Evolutionary conservation across 1,139 yeast species (phyloP), one percentile per base, ranked within the genome.

Genomic region (Nakaseomyces kungkrabaensis): DNA sequence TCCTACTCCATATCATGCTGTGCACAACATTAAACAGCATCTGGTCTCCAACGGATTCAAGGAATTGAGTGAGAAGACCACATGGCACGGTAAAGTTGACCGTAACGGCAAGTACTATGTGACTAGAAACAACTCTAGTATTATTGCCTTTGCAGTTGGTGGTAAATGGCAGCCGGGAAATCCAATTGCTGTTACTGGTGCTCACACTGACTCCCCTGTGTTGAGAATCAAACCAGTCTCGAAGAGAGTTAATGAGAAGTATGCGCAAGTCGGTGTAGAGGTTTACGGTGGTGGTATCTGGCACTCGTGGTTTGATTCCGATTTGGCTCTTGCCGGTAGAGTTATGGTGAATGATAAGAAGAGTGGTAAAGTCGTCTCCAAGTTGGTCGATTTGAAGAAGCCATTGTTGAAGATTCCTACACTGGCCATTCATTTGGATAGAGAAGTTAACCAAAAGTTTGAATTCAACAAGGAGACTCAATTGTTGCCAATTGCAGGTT

Each of bases 1-100:
- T 0, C 97, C 97, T 31, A 85, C 97, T 0, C 97, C 98, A 0
- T 92, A 89, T 67, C 98, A 92, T 68, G 96, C 92, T 1, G 96
- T 90, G 3, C 76, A 78, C 47, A 74, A 77, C 29, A 80, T 83
- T 45, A 82, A 82, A 60, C 60, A 69, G 17, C 68, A 74, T 50
- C 73, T 92, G 41, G 49, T 63, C 3, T 63, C 68, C 2, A 77
- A 80, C n/a, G 95, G 95, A 0, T 90, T 87, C 63, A 65, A 62
- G 22, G 95, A 85, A 66, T 69, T 92, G 48, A 73, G 77, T 37
- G 98, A 92, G 68, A 76, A 89, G 48, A 74, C 75, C n/a, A 63
- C 74, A 47, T 92, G 97, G 97, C 72, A 73, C n/a, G 76, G 76
- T 1, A 59, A 64, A 33, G 70, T 89, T 27, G 58, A 69, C 43